A percentile compares a stretch with the other conserved stretches of the same genome.
Conservation (phyloP, 257 asterid genomes). For the Echium plantagineum region DNA sequence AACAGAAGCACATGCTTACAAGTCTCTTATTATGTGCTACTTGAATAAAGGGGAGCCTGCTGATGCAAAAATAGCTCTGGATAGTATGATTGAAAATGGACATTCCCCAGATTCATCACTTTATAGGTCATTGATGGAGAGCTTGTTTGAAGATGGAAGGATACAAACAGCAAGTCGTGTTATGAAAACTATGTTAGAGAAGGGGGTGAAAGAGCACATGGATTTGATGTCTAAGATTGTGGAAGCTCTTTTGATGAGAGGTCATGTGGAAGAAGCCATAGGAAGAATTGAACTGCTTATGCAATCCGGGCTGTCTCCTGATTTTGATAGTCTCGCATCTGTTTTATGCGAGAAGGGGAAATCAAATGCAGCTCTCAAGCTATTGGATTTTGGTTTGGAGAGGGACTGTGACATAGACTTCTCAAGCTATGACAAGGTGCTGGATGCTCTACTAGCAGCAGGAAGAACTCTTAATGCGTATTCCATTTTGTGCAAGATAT, state of each 20-base stretch:
- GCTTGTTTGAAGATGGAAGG: conserved; percentile 81
- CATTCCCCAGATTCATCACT: conserved; percentile 69
- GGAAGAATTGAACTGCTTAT: conserved; percentile 77
- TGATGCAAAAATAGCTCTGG: conserved; percentile 69
- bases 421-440: conserved; percentile 67
- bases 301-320: conserved; percentile 56
- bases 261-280: conserved; percentile 88
- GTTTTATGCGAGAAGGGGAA: conserved; percentile 66
- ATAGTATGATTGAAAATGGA: conserved; percentile 75
- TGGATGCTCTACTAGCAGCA: conserved; percentile 66
- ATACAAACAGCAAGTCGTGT: conserved; percentile 92
- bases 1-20: conserved; percentile 44
- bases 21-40: conserved; percentile 49
- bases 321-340: conserved; percentile 45
- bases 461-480: conserved; percentile 90
- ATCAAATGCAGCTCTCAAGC: conserved; percentile 67
- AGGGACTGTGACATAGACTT: conserved; percentile 41
- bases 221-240: conserved; percentile 55
- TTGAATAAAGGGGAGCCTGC: conserved; percentile 66
- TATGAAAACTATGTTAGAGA: conserved; percentile 88
- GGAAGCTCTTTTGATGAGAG: conserved; percentile 79
- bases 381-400: conserved; percentile 57
- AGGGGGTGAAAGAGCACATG: conserved; percentile 62
- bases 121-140: conserved; percentile 64
- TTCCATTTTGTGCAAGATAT: conserved; percentile 60